Base-by-base conservation (phyloP, 345 rosid species). In the Brassica carinata region DNA sequence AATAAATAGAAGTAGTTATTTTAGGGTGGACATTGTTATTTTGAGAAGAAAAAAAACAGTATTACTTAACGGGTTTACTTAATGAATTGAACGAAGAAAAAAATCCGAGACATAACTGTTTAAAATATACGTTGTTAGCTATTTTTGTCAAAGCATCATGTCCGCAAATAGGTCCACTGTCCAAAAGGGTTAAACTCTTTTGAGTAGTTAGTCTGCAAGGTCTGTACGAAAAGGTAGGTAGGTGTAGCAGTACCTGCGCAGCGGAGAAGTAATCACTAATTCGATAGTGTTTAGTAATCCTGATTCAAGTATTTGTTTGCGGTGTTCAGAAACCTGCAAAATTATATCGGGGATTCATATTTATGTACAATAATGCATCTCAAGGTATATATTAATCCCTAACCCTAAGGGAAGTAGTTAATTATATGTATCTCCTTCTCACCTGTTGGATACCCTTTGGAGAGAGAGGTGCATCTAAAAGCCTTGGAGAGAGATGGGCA, bases 381-480 rank as follows among this genome's bases (percentile, higher is more conserved):
- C 74, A 67, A 59, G 58, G 58, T 14, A 63, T 63, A 71, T 23
- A 67, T 23, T 30, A 69, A 19, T 23, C 26, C 26, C 26, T 23
- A 8, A 8, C 59, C 33, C 64, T 75, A 67, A 13, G n/a, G 36
- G 64, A 34, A 64, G 3, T 26, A 27, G 15, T 73, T 23, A 23
- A 23, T 23, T 23, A 23, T 75, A 0, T 55, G 3, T 40, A 14
- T 13, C 55, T 61, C 64, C 5, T 4, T 38, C 9, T 45, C 27
- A 89, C 96, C 88, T 91, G 91, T 59, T 88, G 81, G 70, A 72
- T 11, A 17, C 97, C 97, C 10, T 77, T 70, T 36, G 90, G 81
- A 30, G 97, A 86, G 63, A 91, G 90, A 1, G 69, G 73, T 2
- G 94, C 91, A 80, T 91, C 97, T 55, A 90, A 85, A 43, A 85